These are phyloP conservation scores for Aureobasidium sp. DNA, from an alignment of 2,329 filamentous ascomycete genomes.

Conservation along the genomic window DNA sequence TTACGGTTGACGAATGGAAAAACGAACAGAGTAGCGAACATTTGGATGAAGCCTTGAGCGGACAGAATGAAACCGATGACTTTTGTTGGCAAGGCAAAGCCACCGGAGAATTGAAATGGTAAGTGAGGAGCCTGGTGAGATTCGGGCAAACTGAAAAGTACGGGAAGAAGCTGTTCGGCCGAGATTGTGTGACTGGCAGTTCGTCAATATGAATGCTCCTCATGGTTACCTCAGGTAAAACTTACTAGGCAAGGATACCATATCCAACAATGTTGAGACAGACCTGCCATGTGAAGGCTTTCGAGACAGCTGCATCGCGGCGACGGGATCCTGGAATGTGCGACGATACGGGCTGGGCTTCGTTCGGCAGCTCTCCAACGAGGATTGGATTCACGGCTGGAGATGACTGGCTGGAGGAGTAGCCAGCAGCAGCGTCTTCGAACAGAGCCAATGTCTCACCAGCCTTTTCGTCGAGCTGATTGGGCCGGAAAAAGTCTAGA, in stretches of 20 bases:
- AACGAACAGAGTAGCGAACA: conserved; percentile 74
- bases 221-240: conserved; percentile 14
- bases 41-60: conserved; percentile 80
- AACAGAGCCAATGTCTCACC: conserved; percentile 54
- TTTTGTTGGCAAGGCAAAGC: conserved; percentile 75
- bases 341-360: conserved; percentile 32
- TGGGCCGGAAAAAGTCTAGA: conserved; percentile 23
- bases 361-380: conserved; percentile 26
- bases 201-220: background rate
- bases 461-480: conserved; percentile 29
- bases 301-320: conserved; percentile 37
- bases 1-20: conserved; percentile 70
- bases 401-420: conserved; percentile 51
- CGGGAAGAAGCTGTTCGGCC: conserved; percentile 86
- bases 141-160: conserved; percentile 70
- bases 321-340: conserved; percentile 22
- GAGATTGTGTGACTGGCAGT: conserved; percentile 80
- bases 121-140: conserved; percentile 47
- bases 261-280: conserved; percentile 82
- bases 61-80: conserved; percentile 83
- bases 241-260: conserved; percentile 90
- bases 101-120: conserved; percentile 83
- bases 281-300: conserved; percentile 76
- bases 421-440: conserved; percentile 58
- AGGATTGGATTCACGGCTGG: conserved; percentile 35